Evolutionary conservation across 1,284 basidiomycete species (phyloP).

Genomic region (Tylopilus sp.): DNA sequence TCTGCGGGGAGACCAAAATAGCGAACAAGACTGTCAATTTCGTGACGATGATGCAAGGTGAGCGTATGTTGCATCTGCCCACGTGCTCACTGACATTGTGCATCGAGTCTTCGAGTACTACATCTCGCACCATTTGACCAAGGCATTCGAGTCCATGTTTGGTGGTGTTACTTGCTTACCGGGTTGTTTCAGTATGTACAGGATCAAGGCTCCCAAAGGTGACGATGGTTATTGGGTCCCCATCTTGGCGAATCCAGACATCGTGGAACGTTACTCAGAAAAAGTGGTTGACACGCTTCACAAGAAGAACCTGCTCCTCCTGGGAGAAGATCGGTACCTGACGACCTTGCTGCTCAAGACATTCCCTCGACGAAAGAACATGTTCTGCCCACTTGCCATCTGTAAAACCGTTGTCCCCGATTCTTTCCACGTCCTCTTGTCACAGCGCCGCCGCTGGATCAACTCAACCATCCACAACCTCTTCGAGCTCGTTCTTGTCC

Average conservation of each 20-base stretch:
- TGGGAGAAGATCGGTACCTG: slow-evolving; percentile 99
- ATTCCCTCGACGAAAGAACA: slow-evolving; percentile 99
- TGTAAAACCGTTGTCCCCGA: slow-evolving; percentile 99
- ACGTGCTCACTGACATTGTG: slow-evolving; percentile 16
- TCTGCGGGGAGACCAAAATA: slow-evolving; percentile 99
- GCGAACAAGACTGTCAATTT: slow-evolving; percentile 98
- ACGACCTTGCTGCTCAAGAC: slow-evolving; percentile 97
- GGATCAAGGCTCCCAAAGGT: slow-evolving; percentile 97
- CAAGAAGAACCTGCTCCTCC: slow-evolving; percentile 98
- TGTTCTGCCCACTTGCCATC: slow-evolving; percentile 98
- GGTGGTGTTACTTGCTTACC: slow-evolving; percentile 99
- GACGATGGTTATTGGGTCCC: slow-evolving; percentile 98
- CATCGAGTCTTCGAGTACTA: slow-evolving; percentile 96
- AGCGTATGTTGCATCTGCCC: background rate
- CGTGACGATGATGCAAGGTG: slow-evolving; percentile 99
- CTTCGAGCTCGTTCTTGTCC: slow-evolving; percentile 92
- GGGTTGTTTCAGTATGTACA: slow-evolving; percentile 99
- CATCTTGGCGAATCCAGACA: slow-evolving; percentile 96
- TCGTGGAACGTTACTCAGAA: slow-evolving; percentile 98
- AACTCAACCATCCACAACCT: slow-evolving; percentile 99
- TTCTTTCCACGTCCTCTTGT: slow-evolving; percentile 93
- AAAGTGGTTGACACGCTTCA: slow-evolving; percentile 98
- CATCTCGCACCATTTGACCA: slow-evolving; percentile 98
- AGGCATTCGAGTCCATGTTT: slow-evolving; percentile 99
- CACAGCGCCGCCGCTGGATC: slow-evolving; percentile 99